Conservation (phyloP, 106 monocot species). For the Dactylorhiza incarnata region DNA sequence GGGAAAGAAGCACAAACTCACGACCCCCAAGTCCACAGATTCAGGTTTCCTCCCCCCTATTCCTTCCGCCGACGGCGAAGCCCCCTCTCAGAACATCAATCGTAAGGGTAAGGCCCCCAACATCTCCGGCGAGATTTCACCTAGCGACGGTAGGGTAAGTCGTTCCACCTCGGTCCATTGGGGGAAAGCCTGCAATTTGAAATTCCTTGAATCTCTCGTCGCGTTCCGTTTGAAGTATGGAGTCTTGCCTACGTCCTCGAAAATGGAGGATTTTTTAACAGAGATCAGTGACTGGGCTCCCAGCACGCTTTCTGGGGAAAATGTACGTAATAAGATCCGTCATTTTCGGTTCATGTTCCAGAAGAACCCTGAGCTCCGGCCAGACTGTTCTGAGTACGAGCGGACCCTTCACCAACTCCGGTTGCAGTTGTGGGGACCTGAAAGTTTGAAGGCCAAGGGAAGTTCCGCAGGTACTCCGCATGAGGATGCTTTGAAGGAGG, state of each 20-base stretch:
- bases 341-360: not conserved
- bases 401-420: not conserved
- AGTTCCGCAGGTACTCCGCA: not conserved
- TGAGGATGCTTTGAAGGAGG: not conserved
- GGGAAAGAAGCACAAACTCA: not conserved
- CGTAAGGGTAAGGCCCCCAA: not conserved
- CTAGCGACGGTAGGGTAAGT: not conserved
- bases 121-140: not conserved
- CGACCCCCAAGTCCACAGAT: not conserved
- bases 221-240: not conserved
- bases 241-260: no score
- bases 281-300: constrained; percentile 9
- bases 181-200: not conserved
- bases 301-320: not conserved
- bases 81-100: not conserved
- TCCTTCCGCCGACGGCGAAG: not conserved
- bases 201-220: not conserved
- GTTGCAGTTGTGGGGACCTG: not conserved
- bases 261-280: not conserved
- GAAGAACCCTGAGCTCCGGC: not conserved
- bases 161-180: not conserved
- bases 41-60: not conserved
- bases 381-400: not conserved
- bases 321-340: not conserved
- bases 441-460: not conserved